A percentile compares a stretch with the other conserved stretches of the same genome.
These are phyloP conservation scores for Ceratocystis papillata DNA, from an alignment of 2,329 filamentous ascomycete genomes.

Conservation along the genomic window DNA sequence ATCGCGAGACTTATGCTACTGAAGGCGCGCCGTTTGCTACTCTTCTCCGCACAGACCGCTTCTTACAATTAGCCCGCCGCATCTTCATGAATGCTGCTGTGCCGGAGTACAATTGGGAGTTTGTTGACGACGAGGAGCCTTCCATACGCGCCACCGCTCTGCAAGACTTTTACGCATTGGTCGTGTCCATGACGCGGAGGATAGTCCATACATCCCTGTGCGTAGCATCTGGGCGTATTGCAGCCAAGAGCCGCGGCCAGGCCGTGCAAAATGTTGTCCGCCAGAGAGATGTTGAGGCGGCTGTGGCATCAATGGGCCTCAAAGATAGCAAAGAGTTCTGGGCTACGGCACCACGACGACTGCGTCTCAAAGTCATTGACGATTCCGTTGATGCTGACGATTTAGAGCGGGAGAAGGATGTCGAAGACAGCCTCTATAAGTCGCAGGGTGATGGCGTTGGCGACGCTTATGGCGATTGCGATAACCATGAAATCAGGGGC, in stretches of 20 bases:
- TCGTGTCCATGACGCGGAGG: constrained; percentile 56
- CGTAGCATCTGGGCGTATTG: constrained; percentile 57
- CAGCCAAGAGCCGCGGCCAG: constrained; percentile 36
- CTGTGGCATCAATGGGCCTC: constrained; percentile 35
- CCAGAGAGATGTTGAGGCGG: constrained; percentile 40
- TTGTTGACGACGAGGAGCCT: constrained; percentile 47
- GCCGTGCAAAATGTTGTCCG: constrained; percentile 27
- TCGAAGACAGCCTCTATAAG: constrained; percentile 19
- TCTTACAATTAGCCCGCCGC: constrained; percentile 52
- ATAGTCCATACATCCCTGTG: constrained; percentile 60
- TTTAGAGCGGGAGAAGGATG: constrained; percentile 25
- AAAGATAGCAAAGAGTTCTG: constrained; percentile 36
- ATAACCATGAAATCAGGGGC: background rate
- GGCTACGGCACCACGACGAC: constrained; percentile 39
- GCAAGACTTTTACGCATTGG: constrained; percentile 61
- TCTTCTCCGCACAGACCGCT: constrained; percentile 49
- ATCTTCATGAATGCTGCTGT: constrained; percentile 65
- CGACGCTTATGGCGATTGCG: background rate
- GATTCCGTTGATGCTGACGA: constrained; percentile 27
- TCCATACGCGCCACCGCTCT: constrained; percentile 64
- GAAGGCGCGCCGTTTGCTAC: constrained; percentile 39
- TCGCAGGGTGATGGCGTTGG: constrained; percentile 26
- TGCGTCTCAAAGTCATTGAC: constrained; percentile 40
- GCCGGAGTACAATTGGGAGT: constrained; percentile 56
- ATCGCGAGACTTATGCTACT: constrained; percentile 12